A percentile compares a stretch with the other conserved stretches of the same genome.
These are phyloP conservation scores for Salmacisia buchloeana DNA, from an alignment of 1,284 basidiomycete genomes.

Conservation along the genomic window DNA sequence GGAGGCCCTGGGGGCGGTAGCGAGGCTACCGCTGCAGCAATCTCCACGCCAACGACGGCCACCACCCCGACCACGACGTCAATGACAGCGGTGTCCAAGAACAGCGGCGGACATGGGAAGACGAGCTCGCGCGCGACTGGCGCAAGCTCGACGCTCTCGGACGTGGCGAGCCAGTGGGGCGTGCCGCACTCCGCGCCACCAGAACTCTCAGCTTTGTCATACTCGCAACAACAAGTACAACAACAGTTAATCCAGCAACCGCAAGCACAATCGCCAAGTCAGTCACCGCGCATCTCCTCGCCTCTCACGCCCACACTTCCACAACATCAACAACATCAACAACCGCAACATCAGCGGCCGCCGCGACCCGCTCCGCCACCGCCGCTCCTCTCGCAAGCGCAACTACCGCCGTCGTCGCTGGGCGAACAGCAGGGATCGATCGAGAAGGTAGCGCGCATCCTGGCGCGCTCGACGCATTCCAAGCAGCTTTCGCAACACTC, in stretches of 20 bases:
- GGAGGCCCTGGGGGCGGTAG: too few relatives aligned
- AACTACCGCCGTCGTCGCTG: neutral
- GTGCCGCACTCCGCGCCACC: neutral
- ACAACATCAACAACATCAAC: too few relatives aligned
- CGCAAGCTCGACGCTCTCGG: neutral
- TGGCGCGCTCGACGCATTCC: neutral
- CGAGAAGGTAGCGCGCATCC: slow-evolving; percentile 5
- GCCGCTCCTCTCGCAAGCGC: too few relatives aligned
- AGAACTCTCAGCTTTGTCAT: neutral
- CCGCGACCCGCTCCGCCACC: neutral
- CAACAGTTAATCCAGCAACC: too few relatives aligned
- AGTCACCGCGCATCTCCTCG: neutral
- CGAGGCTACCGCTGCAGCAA: neutral
- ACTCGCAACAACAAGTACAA: too few relatives aligned
- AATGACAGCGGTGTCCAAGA: too few relatives aligned
- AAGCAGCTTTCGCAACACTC: slow-evolving; percentile 1
- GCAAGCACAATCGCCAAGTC: neutral
- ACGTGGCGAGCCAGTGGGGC: neutral
- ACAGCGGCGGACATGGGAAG: neutral
- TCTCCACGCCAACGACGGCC: neutral
- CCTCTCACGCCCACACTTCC: too few relatives aligned
- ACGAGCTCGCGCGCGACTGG: neutral
- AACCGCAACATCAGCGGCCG: too few relatives aligned
- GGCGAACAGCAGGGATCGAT: neutral
- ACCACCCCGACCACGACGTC: too few relatives aligned